Percentiles rank a stretch among this genome's conserved stretches.
phyloP scores from a whole-genome alignment of 164 flowering plant genomes.

The Stephania yunnanensis region DNA sequence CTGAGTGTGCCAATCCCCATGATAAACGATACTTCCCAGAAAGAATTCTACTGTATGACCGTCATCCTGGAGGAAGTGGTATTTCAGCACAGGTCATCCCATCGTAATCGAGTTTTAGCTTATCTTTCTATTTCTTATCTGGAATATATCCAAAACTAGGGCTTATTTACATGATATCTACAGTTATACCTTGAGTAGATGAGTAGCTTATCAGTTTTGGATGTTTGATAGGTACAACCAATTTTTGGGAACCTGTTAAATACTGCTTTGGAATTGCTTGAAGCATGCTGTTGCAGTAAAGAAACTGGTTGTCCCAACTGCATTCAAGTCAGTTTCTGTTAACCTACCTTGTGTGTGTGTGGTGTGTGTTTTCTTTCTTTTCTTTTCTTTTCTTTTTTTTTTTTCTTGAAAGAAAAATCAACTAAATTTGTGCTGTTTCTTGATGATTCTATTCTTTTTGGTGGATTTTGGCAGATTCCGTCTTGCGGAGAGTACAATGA shows the following conservation, averaged over 20 bases:
- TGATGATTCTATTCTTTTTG: too few species aligned
- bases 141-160: not conserved
- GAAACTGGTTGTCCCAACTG: slow-evolving; percentile 84
- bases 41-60: slow-evolving; percentile 85
- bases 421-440: too few species aligned
- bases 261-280: slow-evolving; percentile 76
- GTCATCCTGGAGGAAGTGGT: slow-evolving; percentile 92
- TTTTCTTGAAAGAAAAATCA: too few species aligned
- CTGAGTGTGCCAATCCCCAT: slow-evolving; percentile 87
- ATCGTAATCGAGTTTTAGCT: not conserved
- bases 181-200: not conserved
- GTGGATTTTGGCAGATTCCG: slow-evolving; percentile 36
- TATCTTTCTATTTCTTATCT: not conserved
- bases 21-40: slow-evolving; percentile 69
- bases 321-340: slow-evolving; percentile 48
- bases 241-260: slow-evolving; percentile 52
- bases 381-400: slow-evolving; percentile 1
- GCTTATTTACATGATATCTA: not conserved
- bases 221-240: slow-evolving; percentile 52
- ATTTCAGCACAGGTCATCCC: slow-evolving; percentile 62
- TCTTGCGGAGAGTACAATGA: slow-evolving; percentile 84
- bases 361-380: slow-evolving; percentile 12
- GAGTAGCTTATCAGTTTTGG: not conserved
- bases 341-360: not conserved
- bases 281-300: slow-evolving; percentile 54